Base-by-base conservation (phyloP, 2,329 filamentous ascomycete genomes). In the Ilyonectria destructans region DNA sequence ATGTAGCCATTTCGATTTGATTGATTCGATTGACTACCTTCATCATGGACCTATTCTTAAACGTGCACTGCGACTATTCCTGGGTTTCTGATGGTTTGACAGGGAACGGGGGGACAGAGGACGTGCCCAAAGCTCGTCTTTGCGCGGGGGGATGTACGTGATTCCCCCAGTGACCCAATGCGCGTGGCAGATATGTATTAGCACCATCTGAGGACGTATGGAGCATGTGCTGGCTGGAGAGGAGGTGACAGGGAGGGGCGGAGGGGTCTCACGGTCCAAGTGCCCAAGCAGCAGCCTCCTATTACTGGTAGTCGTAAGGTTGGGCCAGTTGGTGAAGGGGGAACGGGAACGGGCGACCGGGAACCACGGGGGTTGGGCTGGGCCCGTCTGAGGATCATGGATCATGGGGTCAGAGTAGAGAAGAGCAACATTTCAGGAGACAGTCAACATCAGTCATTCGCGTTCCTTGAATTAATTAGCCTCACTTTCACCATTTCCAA, bases 301-400 rank as follows among this genome's bases (percentile, higher is more conserved):
- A 31, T 65, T 46, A 68, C 62, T 72, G 51, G 64, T 51, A 45
- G 52, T 68, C 63, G 55, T 48, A 59, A 69, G 65, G 68, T 56
- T 64, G 29, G 21, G 31, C 49, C 48, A 26, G 35, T 62, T 62
- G 48, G 58, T 9, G 8, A 55, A 62, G 37, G 35, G 31, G 37
- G 54, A 33, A 33, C 26, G 51, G 48, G 51, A 62, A 54, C 52
- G 51, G 72, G 52, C 55, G 51, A 64, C 62, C 51, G 67, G 69
- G 63, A 66, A 62, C 60, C 66, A 66, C 58, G 62, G 61, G 46
- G 48, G 46, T 51, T 52, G 46, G 29, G 40, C 21, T 48, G 49
- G 48, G 29, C 26, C 55, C 10, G 6, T 37, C 33, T 31, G n/a
- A 61, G 57, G 52, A 49, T 61, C 65, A 68, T 65, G 65, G 58